Conservation (phyloP, 1,139 yeast species). For the Hansenula sp. region DNA sequence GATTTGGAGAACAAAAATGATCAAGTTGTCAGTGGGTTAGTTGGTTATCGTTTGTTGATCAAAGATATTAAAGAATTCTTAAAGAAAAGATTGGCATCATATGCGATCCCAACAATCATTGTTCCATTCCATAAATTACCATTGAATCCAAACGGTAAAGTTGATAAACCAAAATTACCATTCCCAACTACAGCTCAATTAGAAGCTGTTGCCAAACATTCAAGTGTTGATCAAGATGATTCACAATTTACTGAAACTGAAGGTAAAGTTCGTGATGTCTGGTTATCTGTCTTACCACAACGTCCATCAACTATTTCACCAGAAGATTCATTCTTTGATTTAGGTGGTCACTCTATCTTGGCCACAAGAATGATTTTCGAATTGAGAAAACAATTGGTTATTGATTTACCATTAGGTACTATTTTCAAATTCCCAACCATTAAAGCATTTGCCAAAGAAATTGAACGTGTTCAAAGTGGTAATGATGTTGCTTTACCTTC, state of each 20-base stretch:
- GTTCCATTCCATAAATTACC: slow-evolving; percentile 87
- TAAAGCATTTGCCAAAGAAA: slow-evolving; percentile 68
- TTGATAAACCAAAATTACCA: slow-evolving; percentile 95
- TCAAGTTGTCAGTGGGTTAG: slow-evolving; percentile 75
- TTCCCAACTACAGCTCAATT: slow-evolving; percentile 90
- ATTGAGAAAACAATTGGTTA: slow-evolving; percentile 68
- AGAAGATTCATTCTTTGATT: slow-evolving; percentile 88
- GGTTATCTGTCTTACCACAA: slow-evolving; percentile 84
- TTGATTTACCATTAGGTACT: slow-evolving; percentile 85
- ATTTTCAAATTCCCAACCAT: slow-evolving; percentile 89
- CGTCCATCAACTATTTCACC: slow-evolving; percentile 74
- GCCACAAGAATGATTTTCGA: slow-evolving; percentile 97
- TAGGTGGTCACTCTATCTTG: slow-evolving; percentile 96
- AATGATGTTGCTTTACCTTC: slow-evolving; percentile 22
- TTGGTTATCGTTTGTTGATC: slow-evolving; percentile 69
- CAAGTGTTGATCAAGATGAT: slow-evolving; percentile 37
- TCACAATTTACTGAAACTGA: slow-evolving; percentile 61
- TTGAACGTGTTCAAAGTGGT: slow-evolving; percentile 45
- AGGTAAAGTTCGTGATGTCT: slow-evolving; percentile 65
- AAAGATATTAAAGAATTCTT: slow-evolving; percentile 77
- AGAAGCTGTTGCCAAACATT: slow-evolving; percentile 33
- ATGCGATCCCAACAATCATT: slow-evolving; percentile 89
- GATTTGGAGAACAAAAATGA: slow-evolving; percentile 44
- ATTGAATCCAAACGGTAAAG: slow-evolving; percentile 96
- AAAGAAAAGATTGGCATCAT: slow-evolving; percentile 84